Evolutionary conservation across 306 rosid species (phyloP).

Genomic region (Carpinus viminea): DNA sequence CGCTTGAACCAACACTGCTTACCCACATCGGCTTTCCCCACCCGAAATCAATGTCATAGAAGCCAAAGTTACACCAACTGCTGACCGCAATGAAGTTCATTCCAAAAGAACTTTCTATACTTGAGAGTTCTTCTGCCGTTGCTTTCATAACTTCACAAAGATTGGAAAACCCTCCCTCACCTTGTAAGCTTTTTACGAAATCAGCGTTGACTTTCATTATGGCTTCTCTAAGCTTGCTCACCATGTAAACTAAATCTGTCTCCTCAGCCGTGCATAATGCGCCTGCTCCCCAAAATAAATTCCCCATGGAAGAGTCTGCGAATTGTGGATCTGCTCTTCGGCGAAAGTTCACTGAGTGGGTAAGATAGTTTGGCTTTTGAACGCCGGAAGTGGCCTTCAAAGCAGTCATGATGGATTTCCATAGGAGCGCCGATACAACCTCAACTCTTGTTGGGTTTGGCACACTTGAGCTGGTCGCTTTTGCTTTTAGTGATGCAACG

Average conservation of each 20-base stretch:
- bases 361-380: background rate
- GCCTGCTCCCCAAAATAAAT: constrained; percentile 1
- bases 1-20: background rate
- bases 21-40: constrained; percentile 25
- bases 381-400: background rate
- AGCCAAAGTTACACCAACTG: constrained; percentile 15
- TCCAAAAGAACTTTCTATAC: background rate
- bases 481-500: constrained; percentile 16
- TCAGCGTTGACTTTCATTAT: background rate
- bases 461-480: background rate
- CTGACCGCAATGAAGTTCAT: constrained; percentile 11
- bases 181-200: background rate
- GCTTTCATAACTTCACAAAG: background rate
- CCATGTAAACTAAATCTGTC: background rate
- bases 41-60: constrained; percentile 16
- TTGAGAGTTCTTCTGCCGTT: background rate
- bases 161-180: background rate
- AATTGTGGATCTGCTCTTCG: constrained; percentile 4
- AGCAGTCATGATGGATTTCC: background rate
- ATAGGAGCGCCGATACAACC: constrained; percentile 15
- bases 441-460: background rate
- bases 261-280: background rate
- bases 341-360: constrained; percentile 13
- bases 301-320: background rate
- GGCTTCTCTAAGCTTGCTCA: constrained; percentile 12